Conservation (phyloP, 192 early-diverging fungal genomes). For the Dissophora ornata region DNA sequence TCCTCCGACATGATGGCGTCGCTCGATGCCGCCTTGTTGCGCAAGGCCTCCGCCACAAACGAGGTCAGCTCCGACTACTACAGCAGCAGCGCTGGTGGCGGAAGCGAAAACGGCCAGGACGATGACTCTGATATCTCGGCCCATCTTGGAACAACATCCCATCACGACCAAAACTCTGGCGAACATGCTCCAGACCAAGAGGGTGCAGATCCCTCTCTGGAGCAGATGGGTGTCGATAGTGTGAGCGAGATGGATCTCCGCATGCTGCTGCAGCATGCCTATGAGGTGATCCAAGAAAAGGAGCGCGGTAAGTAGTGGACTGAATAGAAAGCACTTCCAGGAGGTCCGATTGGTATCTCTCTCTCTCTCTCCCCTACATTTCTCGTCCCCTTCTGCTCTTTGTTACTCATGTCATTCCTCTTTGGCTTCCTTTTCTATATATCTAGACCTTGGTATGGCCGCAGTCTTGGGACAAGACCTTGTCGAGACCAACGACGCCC, state of each 20-base stretch:
- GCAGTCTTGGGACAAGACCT: constrained; percentile 41
- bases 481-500: constrained; percentile 19
- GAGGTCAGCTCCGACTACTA: constrained; percentile 30
- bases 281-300: constrained; percentile 44
- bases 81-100: constrained; percentile 20
- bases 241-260: constrained; percentile 27
- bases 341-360: not conserved
- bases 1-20: constrained; percentile 39
- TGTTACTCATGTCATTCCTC: not conserved
- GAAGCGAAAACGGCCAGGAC: constrained; percentile 33
- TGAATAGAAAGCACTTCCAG: not conserved
- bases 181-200: not conserved
- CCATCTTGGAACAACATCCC: not conserved
- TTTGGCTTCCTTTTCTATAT: not conserved
- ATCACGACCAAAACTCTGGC: not conserved
- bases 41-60: constrained; percentile 10
- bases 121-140: constrained; percentile 9
- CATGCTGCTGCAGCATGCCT: constrained; percentile 30
- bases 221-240: constrained; percentile 30
- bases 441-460: constrained; percentile 36
- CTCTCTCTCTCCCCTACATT: not conserved
- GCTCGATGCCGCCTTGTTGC: constrained; percentile 18
- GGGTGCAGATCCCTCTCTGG: not conserved
- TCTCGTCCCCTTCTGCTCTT: not conserved
- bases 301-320: constrained; percentile 24